Percentiles rank a stretch among this genome's conserved stretches.
phyloP scores from a whole-genome alignment of 106 monocot species.

The Apostasia ramifera region DNA sequence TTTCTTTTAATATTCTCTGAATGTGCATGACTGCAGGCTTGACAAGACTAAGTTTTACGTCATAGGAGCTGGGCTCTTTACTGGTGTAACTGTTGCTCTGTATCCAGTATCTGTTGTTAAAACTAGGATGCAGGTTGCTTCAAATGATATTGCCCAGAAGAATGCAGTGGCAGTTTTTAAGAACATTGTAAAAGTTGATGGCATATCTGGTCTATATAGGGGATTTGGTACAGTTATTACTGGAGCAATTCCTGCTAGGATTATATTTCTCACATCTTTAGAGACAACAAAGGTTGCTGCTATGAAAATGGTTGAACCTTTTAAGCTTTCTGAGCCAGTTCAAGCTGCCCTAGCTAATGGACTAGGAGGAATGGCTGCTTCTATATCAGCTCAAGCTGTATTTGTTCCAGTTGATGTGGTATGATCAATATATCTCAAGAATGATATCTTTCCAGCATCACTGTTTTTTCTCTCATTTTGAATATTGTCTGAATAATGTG shows the following conservation, averaged over 20 bases:
- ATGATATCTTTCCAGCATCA: not conserved
- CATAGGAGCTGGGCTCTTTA: slow-evolving; percentile 91
- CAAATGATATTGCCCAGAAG: slow-evolving; percentile 63
- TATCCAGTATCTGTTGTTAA: slow-evolving; percentile 92
- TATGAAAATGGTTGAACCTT: slow-evolving; percentile 57
- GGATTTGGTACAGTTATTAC: slow-evolving; percentile 94
- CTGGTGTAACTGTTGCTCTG: slow-evolving; percentile 74
- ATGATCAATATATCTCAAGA: slow-evolving; percentile 7
- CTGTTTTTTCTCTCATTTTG: too few species aligned
- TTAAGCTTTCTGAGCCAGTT: slow-evolving; percentile 73
- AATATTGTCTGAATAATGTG: too few species aligned
- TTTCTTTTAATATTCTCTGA: too few species aligned
- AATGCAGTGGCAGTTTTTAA: slow-evolving; percentile 63
- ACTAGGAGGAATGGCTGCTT: slow-evolving; percentile 74
- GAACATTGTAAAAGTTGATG: slow-evolving; percentile 82
- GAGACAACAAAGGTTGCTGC: slow-evolving; percentile 78
- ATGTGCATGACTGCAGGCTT: slow-evolving; percentile 40
- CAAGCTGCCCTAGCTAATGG: slow-evolving; percentile 96
- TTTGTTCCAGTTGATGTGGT: slow-evolving; percentile 99
- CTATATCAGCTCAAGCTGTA: slow-evolving; percentile 74
- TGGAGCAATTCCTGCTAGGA: slow-evolving; percentile 92
- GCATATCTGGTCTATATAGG: slow-evolving; percentile 80
- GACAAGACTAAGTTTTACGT: slow-evolving; percentile 94
- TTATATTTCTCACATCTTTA: slow-evolving; percentile 82
- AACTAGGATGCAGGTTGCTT: slow-evolving; percentile 97